Conservation (phyloP, 164 flowering plant species). For the Hamamelis virginiana region DNA sequence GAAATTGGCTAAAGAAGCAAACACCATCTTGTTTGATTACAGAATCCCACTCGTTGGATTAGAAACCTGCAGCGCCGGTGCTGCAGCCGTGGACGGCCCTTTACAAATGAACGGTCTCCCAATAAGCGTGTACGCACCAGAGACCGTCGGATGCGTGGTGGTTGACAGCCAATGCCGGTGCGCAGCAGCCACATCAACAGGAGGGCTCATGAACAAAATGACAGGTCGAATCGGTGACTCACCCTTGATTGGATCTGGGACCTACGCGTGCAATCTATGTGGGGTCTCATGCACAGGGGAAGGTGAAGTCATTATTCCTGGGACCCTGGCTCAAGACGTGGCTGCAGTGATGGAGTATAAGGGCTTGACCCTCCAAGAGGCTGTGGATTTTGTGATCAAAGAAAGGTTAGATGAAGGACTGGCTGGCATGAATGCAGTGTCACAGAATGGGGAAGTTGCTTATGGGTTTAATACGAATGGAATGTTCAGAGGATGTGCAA, state of each 20-base stretch:
- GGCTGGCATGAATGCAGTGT: slow-evolving; percentile 93
- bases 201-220: slow-evolving; percentile 95
- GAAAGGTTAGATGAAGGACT: slow-evolving; percentile 75
- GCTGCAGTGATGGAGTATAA: slow-evolving; percentile 98
- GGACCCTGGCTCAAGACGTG: slow-evolving; percentile 83
- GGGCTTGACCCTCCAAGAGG: slow-evolving; percentile 73
- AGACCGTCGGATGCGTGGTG: slow-evolving; percentile 96
- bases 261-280: slow-evolving; percentile 80
- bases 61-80: slow-evolving; percentile 57
- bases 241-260: slow-evolving; percentile 87
- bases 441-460: slow-evolving; percentile 78
- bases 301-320: slow-evolving; percentile 90
- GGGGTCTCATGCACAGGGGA: slow-evolving; percentile 96
- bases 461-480: slow-evolving; percentile 74
- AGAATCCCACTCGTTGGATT: slow-evolving; percentile 50
- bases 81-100: slow-evolving; percentile 37
- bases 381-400: slow-evolving; percentile 73
- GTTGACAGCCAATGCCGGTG: slow-evolving; percentile 81
- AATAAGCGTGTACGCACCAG: slow-evolving; percentile 80
- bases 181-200: slow-evolving; percentile 96
- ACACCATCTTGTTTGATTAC: slow-evolving; percentile 82
- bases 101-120: slow-evolving; percentile 85
- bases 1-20: slow-evolving; percentile 89
- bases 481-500: slow-evolving; percentile 93
- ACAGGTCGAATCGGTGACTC: slow-evolving; percentile 95